phyloP scores from a whole-genome alignment of 2,329 filamentous ascomycete species.

The Colletotrichum magnum region DNA sequence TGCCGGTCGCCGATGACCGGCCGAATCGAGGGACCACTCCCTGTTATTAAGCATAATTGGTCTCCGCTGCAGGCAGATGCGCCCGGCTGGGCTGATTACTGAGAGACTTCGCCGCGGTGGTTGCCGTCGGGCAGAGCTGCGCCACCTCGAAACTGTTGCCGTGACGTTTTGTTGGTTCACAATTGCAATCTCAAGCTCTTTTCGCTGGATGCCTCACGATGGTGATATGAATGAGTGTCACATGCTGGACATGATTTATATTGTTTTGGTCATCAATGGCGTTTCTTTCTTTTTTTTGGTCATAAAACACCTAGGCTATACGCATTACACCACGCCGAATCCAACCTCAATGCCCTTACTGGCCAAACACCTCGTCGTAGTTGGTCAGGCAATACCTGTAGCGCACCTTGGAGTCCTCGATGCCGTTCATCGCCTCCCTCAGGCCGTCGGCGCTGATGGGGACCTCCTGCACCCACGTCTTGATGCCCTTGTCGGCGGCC shows the following conservation, averaged over 20 bases:
- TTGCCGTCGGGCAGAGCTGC: background rate
- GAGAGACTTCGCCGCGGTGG: background rate
- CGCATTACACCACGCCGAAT: conserved; percentile 1
- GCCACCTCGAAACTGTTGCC: background rate
- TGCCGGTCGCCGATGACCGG: background rate
- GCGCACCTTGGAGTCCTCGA: conserved; percentile 78
- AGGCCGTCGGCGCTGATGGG: conserved; percentile 81
- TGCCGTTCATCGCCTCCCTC: conserved; percentile 76
- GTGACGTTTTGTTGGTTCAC: no score
- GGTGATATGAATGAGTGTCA: background rate
- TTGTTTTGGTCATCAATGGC: conserved; percentile 14
- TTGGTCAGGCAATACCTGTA: conserved; percentile 83
- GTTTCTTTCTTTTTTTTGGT: conserved; percentile 14
- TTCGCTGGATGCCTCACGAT: background rate
- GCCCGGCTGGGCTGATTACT: background rate
- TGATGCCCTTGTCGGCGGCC: conserved; percentile 77
- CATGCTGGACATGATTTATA: background rate
- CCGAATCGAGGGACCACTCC: background rate
- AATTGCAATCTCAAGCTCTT: background rate
- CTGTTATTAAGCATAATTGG: no score
- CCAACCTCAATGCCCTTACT: conserved; percentile 45
- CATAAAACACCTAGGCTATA: conserved; percentile 7
- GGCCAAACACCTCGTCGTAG: conserved; percentile 78
- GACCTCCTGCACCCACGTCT: conserved; percentile 80
- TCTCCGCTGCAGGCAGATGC: background rate